Evolutionary conservation across 2,329 filamentous ascomycete species (phyloP).

Genomic region (Pseudogymnoascus sp.): DNA sequence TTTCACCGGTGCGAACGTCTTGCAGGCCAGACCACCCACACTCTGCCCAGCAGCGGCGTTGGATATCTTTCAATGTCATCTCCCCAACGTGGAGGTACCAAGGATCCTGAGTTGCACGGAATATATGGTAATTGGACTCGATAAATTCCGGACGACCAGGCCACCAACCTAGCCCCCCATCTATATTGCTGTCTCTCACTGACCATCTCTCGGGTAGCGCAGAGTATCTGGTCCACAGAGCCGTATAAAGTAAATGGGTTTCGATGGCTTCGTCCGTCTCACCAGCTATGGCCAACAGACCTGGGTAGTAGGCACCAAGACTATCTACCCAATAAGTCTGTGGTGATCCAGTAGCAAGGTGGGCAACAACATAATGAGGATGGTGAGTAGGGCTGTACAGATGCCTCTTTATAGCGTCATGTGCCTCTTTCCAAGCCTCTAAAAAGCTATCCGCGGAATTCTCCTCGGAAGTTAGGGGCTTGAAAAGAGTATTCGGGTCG

Average conservation of each 20-base stretch:
- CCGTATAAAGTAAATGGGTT: constrained; percentile 82
- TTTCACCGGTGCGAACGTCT: constrained; percentile 73
- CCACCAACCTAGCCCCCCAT: constrained; percentile 88
- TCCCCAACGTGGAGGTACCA: constrained; percentile 96
- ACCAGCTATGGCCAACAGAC: constrained; percentile 75
- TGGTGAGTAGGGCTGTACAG: constrained; percentile 80
- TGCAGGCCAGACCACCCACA: constrained; percentile 92
- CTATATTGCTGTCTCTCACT: constrained; percentile 71
- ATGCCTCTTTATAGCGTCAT: constrained; percentile 81
- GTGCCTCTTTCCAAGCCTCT: constrained; percentile 74
- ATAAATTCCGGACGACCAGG: constrained; percentile 92
- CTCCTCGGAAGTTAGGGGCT: constrained; percentile 53
- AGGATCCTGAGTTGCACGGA: constrained; percentile 82
- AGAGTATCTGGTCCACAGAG: constrained; percentile 90
- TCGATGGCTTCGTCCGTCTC: constrained; percentile 87
- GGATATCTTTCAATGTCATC: constrained; percentile 87
- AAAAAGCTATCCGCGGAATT: constrained; percentile 74
- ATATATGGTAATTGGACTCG: constrained; percentile 94
- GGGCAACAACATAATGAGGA: constrained; percentile 87
- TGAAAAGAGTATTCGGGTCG: constrained; percentile 56
- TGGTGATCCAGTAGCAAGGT: constrained; percentile 78
- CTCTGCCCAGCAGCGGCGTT: constrained; percentile 75
- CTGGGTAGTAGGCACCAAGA: constrained; percentile 89
- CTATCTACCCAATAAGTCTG: constrained; percentile 95
- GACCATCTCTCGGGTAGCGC: constrained; percentile 94